Percentiles rank a stretch among this genome's conserved stretches.
Evolutionary conservation across 2,329 filamentous ascomycete genomes (phyloP).

Genomic region (Diaporthe vaccinii): DNA sequence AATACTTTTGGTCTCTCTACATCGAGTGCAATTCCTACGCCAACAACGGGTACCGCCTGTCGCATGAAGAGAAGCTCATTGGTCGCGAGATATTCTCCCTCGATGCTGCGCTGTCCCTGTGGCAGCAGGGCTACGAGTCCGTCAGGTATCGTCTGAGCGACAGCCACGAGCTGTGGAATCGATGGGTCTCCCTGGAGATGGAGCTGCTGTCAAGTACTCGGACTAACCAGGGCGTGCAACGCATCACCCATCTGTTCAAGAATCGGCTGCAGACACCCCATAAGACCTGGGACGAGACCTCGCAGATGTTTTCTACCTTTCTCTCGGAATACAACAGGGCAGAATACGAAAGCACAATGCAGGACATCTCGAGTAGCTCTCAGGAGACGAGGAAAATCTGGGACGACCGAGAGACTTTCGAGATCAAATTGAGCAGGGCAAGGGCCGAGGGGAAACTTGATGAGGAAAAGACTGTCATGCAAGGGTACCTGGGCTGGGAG

Average conservation of each 20-base stretch:
- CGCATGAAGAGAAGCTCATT: constrained; percentile 76
- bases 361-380: constrained; percentile 73
- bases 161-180: constrained; percentile 84
- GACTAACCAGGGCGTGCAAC: constrained; percentile 70
- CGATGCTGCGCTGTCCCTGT: constrained; percentile 75
- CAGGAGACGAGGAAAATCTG: constrained; percentile 75
- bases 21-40: constrained; percentile 68
- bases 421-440: constrained; percentile 75
- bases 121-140: constrained; percentile 78
- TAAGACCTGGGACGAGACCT: constrained; percentile 80
- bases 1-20: constrained; percentile 82
- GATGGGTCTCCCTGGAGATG: constrained; percentile 80
- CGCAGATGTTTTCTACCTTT: constrained; percentile 81
- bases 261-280: constrained; percentile 81
- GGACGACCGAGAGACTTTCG: constrained; percentile 75
- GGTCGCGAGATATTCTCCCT: constrained; percentile 80
- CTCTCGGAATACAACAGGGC: constrained; percentile 77
- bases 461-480: constrained; percentile 65
- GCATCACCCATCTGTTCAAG: constrained; percentile 77
- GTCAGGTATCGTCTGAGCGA: constrained; percentile 82
- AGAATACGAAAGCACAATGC: constrained; percentile 83
- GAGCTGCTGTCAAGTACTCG: constrained; percentile 72
- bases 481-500: constrained; percentile 90
- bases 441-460: constrained; percentile 67
- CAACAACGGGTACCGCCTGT: constrained; percentile 65